These are phyloP conservation scores for Skeletonema costatum DNA, from an alignment of 108 stramenopile genomes.

Conservation along the genomic window DNA sequence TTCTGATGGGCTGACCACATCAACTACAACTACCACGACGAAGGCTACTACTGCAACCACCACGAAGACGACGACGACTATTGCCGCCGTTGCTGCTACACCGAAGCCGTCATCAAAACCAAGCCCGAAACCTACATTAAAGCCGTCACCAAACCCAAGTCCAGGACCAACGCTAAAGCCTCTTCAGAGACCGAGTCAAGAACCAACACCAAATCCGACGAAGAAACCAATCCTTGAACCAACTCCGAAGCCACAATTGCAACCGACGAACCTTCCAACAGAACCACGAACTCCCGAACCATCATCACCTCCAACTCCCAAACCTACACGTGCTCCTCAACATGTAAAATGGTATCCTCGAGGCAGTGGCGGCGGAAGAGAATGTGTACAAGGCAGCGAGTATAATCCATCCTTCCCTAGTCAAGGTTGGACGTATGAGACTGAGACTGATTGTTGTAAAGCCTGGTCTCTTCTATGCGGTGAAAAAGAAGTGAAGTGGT, in stretches of 20 bases:
- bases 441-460: not conserved
- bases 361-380: too few relatives aligned
- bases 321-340: too few relatives aligned
- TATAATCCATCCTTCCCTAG: too few relatives aligned
- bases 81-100: not conserved
- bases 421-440: not conserved
- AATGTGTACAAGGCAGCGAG: too few relatives aligned
- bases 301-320: not conserved
- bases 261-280: not conserved
- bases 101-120: not conserved
- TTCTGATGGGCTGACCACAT: too few relatives aligned
- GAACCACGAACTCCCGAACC: not conserved
- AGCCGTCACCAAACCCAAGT: not conserved
- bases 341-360: too few relatives aligned
- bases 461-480: not conserved
- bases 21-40: not conserved
- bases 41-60: not conserved
- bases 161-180: not conserved
- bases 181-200: too few relatives aligned
- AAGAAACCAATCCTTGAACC: too few relatives aligned
- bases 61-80: too few relatives aligned
- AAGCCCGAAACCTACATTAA: not conserved
- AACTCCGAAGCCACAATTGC: too few relatives aligned
- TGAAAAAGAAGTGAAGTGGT: not conserved
- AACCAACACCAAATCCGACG: not conserved